phyloP scores from a whole-genome alignment of 768 basidiomycete genomes.

The Lactarius evosmus region DNA sequence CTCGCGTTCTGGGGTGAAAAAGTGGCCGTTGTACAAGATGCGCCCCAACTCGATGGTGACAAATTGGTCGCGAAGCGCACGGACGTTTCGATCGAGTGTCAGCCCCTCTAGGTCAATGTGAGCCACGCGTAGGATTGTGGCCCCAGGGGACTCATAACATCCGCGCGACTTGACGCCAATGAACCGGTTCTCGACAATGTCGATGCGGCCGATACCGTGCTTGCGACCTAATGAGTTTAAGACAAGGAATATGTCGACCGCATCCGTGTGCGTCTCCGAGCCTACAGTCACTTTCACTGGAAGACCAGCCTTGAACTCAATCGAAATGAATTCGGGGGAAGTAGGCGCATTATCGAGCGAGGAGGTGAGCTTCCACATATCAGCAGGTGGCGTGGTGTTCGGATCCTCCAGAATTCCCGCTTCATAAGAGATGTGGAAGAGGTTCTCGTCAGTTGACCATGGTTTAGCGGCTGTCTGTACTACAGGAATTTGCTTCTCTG shows the following conservation, averaged over 20 bases:
- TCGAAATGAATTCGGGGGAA: slow-evolving; percentile 71
- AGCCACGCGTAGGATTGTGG: slow-evolving; percentile 91
- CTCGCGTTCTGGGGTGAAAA: slow-evolving; percentile 99
- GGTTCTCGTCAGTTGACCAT: slow-evolving; percentile 99
- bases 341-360: slow-evolving; percentile 79
- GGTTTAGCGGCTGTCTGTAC: slow-evolving; percentile 94
- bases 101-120: slow-evolving; percentile 97
- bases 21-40: slow-evolving; percentile 98
- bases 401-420: slow-evolving; percentile 99
- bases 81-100: slow-evolving; percentile 96
- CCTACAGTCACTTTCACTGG: slow-evolving; percentile 73
- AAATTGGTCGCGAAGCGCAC: slow-evolving; percentile 92
- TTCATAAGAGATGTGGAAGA: slow-evolving; percentile 99
- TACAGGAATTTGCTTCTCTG: slow-evolving; percentile 85
- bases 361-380: slow-evolving; percentile 99
- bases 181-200: slow-evolving; percentile 99
- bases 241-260: slow-evolving; percentile 88
- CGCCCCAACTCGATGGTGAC: slow-evolving; percentile 84
- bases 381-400: slow-evolving; percentile 84
- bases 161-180: slow-evolving; percentile 99
- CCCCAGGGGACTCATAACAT: slow-evolving; percentile 98
- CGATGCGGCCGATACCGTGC: slow-evolving; percentile 95
- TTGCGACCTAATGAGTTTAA: slow-evolving; percentile 91
- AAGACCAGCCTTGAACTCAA: slow-evolving; percentile 85
- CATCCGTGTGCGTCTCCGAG: slow-evolving; percentile 72